Base-by-base conservation (phyloP, 2,329 filamentous ascomycete species). In the Fusarium sp. region DNA sequence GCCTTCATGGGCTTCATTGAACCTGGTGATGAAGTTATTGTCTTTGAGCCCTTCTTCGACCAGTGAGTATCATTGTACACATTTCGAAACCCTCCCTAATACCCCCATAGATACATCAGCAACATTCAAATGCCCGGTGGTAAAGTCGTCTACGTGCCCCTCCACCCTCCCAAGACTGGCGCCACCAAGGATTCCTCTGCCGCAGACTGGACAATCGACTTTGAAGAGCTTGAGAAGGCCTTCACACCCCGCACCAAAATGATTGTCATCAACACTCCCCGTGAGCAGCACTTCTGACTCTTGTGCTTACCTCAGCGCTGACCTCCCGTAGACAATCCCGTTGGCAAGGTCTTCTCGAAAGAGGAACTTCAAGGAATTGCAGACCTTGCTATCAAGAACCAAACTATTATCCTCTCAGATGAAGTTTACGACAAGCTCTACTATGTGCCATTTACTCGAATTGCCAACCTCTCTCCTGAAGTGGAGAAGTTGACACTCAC, bases 51-150 rank as follows among this genome's bases (percentile, higher is more conserved):
- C 13, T 99, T 98, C 83, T 99, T 98, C 79, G 96, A 99, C 81
- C 96, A 99, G 90, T 93, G 54, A 60, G 77, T 72, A 6, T 10
- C 18, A 7, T 23, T 16, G 18, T 12, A 7, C 30, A 16, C 5
- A 9, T 18, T 12, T 20, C 8, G 14, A 30, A 41, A 3, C 3
- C 23, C 7, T 43, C 10, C 14, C 43, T 70, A 46, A 76, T 34
- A 23, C 16, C 25, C 7, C 12, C 4, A 41, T 1, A 80, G 78
- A 61, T 80, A 98, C 80, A 97, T 99, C 72, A 94, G 91, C 84
- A 99, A 99, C 82, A 98, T 99, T 70, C 93, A 98, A 81, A 98
- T 99, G 94, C 90, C 96, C 1, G 96, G 96, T 54, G 96, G 96
- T 72, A 97, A 91, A 78, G 93, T 98, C 69, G 91, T 95, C 73